These are phyloP conservation scores for Hyparrhenia diplandra DNA, from an alignment of 176 grass and related monocot species.

Conservation along the genomic window DNA sequence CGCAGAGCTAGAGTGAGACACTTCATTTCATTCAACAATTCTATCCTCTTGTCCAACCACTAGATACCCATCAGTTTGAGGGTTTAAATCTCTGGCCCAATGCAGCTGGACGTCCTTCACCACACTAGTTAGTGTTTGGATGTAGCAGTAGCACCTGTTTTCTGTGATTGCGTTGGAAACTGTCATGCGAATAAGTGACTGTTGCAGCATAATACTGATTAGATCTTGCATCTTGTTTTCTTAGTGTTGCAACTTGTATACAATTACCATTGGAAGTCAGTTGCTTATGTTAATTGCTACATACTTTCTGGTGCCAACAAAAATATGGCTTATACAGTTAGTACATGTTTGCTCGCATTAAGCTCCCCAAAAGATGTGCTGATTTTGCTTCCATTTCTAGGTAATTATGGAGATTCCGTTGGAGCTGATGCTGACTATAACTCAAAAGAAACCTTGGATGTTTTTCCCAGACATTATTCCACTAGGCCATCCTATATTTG, in stretches of 20 bases:
- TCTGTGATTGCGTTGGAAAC: not conserved
- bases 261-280: not conserved
- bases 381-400: slow-evolving; percentile 33
- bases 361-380: not conserved
- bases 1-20: slow-evolving; percentile 72
- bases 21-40: not conserved
- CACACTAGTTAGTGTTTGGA: not conserved
- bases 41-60: not conserved
- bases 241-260: too few species aligned
- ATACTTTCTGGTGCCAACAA: not conserved
- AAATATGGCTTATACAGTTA: not conserved
- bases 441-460: slow-evolving; percentile 92
- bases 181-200: not conserved
- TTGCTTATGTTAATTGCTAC: not conserved
- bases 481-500: slow-evolving; percentile 87
- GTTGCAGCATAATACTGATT: not conserved
- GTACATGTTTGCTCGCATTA: not conserved
- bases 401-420: slow-evolving; percentile 95
- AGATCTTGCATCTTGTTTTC: too few species aligned
- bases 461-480: slow-evolving; percentile 94
- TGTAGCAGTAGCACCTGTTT: not conserved
- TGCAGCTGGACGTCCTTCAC: not conserved
- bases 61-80: not conserved
- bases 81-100: too few species aligned
- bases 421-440: slow-evolving; percentile 91